phyloP scores from a whole-genome alignment of 805 yeast species.

The Pichia scutulata region DNA sequence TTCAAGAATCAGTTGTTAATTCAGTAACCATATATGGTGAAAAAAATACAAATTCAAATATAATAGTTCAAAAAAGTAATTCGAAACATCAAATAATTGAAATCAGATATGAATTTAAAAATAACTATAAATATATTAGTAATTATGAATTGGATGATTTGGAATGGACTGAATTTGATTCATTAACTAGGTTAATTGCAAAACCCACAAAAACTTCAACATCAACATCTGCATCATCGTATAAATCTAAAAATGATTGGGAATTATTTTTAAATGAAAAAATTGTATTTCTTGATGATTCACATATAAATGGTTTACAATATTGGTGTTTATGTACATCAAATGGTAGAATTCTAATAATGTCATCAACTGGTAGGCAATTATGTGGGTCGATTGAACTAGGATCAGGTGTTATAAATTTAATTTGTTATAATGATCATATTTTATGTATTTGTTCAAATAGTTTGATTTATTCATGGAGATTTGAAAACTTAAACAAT shows the following conservation, averaged over 20 bases:
- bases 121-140: slow-evolving; percentile 15
- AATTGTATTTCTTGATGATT: slow-evolving; percentile 29
- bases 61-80: slow-evolving; percentile 19
- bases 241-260: slow-evolving; percentile 22
- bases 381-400: slow-evolving; percentile 43
- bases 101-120: slow-evolving; percentile 14
- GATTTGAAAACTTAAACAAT: slow-evolving; percentile 13
- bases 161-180: slow-evolving; percentile 28
- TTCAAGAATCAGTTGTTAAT: slow-evolving; percentile 18
- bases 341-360: slow-evolving; percentile 44
- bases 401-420: slow-evolving; percentile 37
- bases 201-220: background rate
- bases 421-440: slow-evolving; percentile 28
- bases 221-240: background rate
- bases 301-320: slow-evolving; percentile 35
- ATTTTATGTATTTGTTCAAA: slow-evolving; percentile 40
- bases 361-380: slow-evolving; percentile 39
- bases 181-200: slow-evolving; percentile 20
- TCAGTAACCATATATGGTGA: slow-evolving; percentile 26
- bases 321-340: slow-evolving; percentile 53
- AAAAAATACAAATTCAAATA: slow-evolving; percentile 24
- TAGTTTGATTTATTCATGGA: slow-evolving; percentile 48
- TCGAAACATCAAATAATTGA: slow-evolving; percentile 15
- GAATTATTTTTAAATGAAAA: slow-evolving; percentile 36
- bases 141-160: slow-evolving; percentile 25